These are phyloP conservation scores for Phaeolepiota aurea DNA, from an alignment of 768 basidiomycete genomes.

Conservation along the genomic window DNA sequence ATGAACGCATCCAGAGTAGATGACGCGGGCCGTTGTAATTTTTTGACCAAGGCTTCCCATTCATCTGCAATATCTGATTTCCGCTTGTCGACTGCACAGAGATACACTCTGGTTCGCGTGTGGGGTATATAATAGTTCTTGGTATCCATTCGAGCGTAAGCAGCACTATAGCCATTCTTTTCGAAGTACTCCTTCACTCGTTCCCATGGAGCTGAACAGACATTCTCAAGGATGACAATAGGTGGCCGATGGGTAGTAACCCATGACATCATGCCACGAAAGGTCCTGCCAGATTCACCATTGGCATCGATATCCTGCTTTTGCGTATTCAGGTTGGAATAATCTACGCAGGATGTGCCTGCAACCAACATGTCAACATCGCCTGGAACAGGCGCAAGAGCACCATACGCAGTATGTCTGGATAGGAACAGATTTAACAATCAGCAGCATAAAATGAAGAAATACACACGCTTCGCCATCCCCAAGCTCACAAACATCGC, in stretches of 20 bases:
- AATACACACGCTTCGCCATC: conserved; percentile 62
- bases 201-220: conserved; percentile 84
- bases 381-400: conserved; percentile 77
- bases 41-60: conserved; percentile 58
- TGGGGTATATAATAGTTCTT: conserved; percentile 93
- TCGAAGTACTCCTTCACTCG: conserved; percentile 71
- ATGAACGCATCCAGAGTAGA: conserved; percentile 88
- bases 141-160: conserved; percentile 64
- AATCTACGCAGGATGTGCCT: conserved; percentile 95
- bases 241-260: conserved; percentile 80
- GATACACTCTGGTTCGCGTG: conserved; percentile 85
- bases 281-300: conserved; percentile 91
- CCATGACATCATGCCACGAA: conserved; percentile 93
- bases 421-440: conserved; percentile 6
- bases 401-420: conserved; percentile 90
- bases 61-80: conserved; percentile 49
- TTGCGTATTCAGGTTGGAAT: conserved; percentile 91
- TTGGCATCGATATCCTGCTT: conserved; percentile 85
- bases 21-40: conserved; percentile 77
- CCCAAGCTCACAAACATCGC: conserved; percentile 89
- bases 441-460: conserved; percentile 2
- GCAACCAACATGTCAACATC: conserved; percentile 88
- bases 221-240: conserved; percentile 92
- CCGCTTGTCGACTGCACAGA: conserved; percentile 68
- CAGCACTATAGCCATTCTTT: conserved; percentile 67